These are phyloP conservation scores for Cyclostephanos tholiformis DNA, from an alignment of 108 stramenopile species.

Conservation along the genomic window DNA sequence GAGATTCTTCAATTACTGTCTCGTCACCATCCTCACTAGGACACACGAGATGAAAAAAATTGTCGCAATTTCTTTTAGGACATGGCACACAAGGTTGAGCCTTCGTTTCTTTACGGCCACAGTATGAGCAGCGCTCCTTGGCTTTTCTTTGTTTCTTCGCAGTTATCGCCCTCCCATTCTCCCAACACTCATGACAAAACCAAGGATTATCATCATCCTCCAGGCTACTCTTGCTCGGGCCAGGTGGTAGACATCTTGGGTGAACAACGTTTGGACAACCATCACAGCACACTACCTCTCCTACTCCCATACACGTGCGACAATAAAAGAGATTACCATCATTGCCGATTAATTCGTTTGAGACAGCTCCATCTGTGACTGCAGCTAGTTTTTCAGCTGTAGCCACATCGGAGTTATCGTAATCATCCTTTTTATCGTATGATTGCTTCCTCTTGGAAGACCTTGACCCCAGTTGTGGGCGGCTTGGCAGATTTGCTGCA, in stretches of 20 bases:
- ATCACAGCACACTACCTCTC: constrained; percentile 87
- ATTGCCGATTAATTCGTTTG: constrained; percentile 30
- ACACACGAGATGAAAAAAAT: constrained; percentile 15
- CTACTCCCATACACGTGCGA: constrained; percentile 63
- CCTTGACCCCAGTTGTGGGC: background rate
- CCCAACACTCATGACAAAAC: constrained; percentile 76
- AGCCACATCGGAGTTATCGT: background rate
- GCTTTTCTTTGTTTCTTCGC: constrained; percentile 18
- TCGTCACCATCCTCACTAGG: constrained; percentile 19
- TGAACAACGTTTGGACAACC: constrained; percentile 84
- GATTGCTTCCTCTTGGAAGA: background rate
- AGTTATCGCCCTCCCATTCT: constrained; percentile 19
- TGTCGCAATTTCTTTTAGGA: constrained; percentile 13
- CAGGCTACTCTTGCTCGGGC: constrained; percentile 52
- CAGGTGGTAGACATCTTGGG: constrained; percentile 61
- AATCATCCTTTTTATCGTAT: background rate
- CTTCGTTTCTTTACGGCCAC: constrained; percentile 19
- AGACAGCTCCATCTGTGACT: constrained; percentile 9
- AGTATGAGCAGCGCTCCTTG: constrained; percentile 13
- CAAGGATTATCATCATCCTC: constrained; percentile 84
- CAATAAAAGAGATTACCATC: constrained; percentile 86
- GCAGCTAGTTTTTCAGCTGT: background rate
- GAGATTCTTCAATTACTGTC: background rate
- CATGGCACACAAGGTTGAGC: constrained; percentile 19
- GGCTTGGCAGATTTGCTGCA: constrained; percentile 9